Base-by-base conservation (phyloP, 2,329 filamentous ascomycete species). In the Exophiala xenobiotica region DNA sequence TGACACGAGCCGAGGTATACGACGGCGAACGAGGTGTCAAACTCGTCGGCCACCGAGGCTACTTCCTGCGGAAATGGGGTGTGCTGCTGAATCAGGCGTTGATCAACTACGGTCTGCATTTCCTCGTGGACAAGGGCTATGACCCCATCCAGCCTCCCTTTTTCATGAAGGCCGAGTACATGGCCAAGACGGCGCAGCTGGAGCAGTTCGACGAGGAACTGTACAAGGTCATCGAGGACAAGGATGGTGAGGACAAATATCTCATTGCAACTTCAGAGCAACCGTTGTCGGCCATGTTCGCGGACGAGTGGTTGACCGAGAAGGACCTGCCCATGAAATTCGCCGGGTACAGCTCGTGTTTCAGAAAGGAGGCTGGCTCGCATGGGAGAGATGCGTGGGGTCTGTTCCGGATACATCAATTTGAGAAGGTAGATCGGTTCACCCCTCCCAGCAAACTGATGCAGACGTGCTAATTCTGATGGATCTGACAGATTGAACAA, bases 141-240 rank as follows among this genome's bases (percentile, higher is more conserved):
- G 90, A 80, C 23, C 85, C 88, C 6, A 83, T 92, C 60, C 88
- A 93, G 66, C 87, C 92, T 1, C 91, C 91, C 1, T 90, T 90
- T 67, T 95, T 99, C 77, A 96, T 97, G 88, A 81, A 92, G 57
- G 88, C 88, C 70, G 88, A 95, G 44, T 86, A 90, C 69, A 99
- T 99, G 93, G 91, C 88, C 54, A 97, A 97, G 78, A 99, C 93
- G 0, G 93, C 93, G 2, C 93, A 99, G 73, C 83, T 99, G 20
- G 90, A 93, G 62, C 88, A 96, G 65, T 99, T 99, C 65, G 93
- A 99, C 66, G 93, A 97, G 70, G 92, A 97, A 71, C 77, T 99
- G 45, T 99, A 99, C 80, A 97, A 97, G 75, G 92, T 99, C 49
- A 79, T 79, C 19, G 84, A 92, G 61, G 87, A 87, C 68, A 88